A percentile compares a stretch with the other conserved stretches of the same genome.
phyloP scores from a whole-genome alignment of 345 rosid genomes.

The Gossypioides kirkii region DNA sequence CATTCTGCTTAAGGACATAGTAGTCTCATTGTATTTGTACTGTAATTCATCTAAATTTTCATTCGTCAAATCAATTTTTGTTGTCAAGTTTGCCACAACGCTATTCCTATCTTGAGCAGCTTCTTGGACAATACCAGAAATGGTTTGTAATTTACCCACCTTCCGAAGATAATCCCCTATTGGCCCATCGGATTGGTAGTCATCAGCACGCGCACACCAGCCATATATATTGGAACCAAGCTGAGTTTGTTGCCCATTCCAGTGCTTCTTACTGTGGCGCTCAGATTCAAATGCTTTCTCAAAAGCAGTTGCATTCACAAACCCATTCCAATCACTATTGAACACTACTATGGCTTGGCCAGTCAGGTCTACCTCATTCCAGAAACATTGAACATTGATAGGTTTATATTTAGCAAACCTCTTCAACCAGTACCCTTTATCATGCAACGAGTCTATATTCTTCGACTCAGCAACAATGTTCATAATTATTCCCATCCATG shows the following conservation, averaged over 20 bases:
- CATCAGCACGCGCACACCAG: conserved; percentile 82
- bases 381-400: conserved; percentile 39
- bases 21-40: conserved; percentile 51
- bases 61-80: conserved; percentile 52
- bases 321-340: conserved; percentile 58
- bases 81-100: conserved; percentile 50
- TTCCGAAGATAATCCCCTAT: conserved; percentile 61
- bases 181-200: conserved; percentile 49
- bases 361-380: conserved; percentile 32
- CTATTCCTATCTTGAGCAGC: conserved; percentile 27
- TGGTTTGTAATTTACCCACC: conserved; percentile 53
- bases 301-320: conserved; percentile 45
- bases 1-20: conserved; percentile 56
- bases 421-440: conserved; percentile 49
- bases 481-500: conserved; percentile 74
- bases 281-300: conserved; percentile 55
- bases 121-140: conserved; percentile 49
- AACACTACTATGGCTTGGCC: conserved; percentile 58
- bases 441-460: conserved; percentile 19
- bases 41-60: conserved; percentile 48
- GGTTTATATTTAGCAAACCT: conserved; percentile 59
- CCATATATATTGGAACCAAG: conserved; percentile 47
- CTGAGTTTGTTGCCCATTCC: conserved; percentile 34
- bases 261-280: conserved; percentile 46
- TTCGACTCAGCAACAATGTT: conserved; percentile 30